These are phyloP conservation scores for Dactylellina cionopaga DNA, from an alignment of 2,329 filamentous ascomycete genomes.

Conservation along the genomic window DNA sequence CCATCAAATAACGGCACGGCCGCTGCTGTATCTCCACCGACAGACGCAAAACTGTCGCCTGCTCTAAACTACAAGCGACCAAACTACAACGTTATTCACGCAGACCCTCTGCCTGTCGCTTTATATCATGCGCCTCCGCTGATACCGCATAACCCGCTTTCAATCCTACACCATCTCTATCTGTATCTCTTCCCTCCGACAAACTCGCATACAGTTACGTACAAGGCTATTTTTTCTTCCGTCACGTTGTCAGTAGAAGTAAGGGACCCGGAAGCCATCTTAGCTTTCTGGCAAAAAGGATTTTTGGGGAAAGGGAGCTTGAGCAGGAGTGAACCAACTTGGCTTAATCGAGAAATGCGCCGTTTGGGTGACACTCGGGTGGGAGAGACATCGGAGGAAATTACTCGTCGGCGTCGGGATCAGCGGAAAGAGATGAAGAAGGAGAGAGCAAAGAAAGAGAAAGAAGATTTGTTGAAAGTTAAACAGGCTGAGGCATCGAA, in stretches of 20 bases:
- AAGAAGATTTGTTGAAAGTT: slow-evolving; percentile 76
- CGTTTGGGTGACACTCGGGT: slow-evolving; percentile 68
- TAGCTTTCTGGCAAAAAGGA: slow-evolving; percentile 91
- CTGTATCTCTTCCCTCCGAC: slow-evolving; percentile 76
- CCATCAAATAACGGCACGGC: slow-evolving; percentile 40
- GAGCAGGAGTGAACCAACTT: slow-evolving; percentile 93
- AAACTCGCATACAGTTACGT: slow-evolving; percentile 71
- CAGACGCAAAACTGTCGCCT: slow-evolving; percentile 47
- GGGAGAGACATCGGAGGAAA: slow-evolving; percentile 80
- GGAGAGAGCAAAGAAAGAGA: slow-evolving; percentile 87
- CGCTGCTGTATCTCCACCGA: slow-evolving; percentile 52
- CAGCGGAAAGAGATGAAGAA: slow-evolving; percentile 87
- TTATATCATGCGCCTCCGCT: slow-evolving; percentile 86
- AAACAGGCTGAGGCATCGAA: slow-evolving; percentile 71
- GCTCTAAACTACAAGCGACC: slow-evolving; percentile 62
- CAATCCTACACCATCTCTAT: slow-evolving; percentile 80
- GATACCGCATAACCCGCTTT: slow-evolving; percentile 91
- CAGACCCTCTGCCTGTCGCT: slow-evolving; percentile 79
- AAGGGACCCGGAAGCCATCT: slow-evolving; percentile 77
- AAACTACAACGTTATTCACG: slow-evolving; percentile 80
- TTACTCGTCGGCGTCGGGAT: slow-evolving; percentile 78
- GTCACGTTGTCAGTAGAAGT: slow-evolving; percentile 86
- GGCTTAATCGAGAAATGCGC: slow-evolving; percentile 84
- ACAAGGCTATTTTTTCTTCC: slow-evolving; percentile 81
- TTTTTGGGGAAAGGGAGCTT: slow-evolving; percentile 96